Evolutionary conservation across 371 early-diverging fungal species (phyloP).

Genomic region (Neoconidiobolus thromboides): DNA sequence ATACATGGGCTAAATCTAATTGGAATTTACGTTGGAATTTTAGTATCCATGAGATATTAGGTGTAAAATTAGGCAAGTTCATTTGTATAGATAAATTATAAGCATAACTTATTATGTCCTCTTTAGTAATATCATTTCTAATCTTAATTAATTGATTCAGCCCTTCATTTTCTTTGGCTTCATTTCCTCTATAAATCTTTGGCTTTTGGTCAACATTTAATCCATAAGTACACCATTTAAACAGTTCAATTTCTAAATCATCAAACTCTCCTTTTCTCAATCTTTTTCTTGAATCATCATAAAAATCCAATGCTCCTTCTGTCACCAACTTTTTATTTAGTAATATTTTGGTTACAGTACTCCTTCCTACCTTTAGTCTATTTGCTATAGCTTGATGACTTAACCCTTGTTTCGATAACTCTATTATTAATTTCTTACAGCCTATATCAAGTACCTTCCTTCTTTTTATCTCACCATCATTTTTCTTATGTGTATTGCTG

Average conservation of each 20-base stretch:
- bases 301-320: not conserved
- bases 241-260: not conserved
- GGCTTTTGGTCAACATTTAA: not conserved
- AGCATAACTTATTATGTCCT: too few relatives aligned
- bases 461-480: not conserved
- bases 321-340: not conserved
- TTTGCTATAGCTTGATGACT: not conserved
- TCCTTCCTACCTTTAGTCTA: not conserved
- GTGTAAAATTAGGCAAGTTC: too few relatives aligned
- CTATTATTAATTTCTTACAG: not conserved
- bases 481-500: not conserved
- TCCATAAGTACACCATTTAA: not conserved
- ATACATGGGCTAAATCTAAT: too few relatives aligned
- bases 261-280: not conserved
- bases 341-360: not conserved
- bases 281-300: not conserved
- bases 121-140: too few relatives aligned
- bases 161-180: too few relatives aligned
- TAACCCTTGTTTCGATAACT: not conserved
- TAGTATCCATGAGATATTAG: too few relatives aligned
- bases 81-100: too few relatives aligned
- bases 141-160: too few relatives aligned
- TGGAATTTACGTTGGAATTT: too few relatives aligned
- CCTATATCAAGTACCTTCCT: not conserved
- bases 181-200: too few relatives aligned